Evolutionary conservation across 345 rosid species (phyloP), one percentile per base, ranked within the genome.

Genomic region (Leavenworthia alabamica): DNA sequence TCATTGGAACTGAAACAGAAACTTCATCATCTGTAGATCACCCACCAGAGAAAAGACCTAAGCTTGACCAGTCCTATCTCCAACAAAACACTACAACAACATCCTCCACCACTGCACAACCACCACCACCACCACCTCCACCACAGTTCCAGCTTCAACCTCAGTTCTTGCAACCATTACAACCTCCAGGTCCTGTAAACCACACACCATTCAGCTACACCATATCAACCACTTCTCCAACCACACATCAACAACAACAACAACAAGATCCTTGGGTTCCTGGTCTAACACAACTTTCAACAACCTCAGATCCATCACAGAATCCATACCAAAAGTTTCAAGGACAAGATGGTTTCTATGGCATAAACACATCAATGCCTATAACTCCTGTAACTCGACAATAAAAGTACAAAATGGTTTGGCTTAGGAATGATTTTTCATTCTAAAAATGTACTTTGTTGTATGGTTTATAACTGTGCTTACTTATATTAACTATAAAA

Each of bases 11-110:
- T 56, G 56, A 58, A 27, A 42, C 56, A 20, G 71, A 66, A 44
- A 5, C 67, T 8, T 60, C 81, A 19, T 52, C 86, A 15, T 66
- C 83, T n/a, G n/a, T n/a, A n/a, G n/a, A n/a, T n/a, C n/a, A n/a
- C 50, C 81, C 79, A n/a, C 57, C 82, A 0, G 96, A 85, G 57
- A 93, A 93, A 75, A 79, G 90, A 74, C 77, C 84, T n/a, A 93
- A 80, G 87, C 70, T 73, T 61, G 81, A 75, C 59, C 85, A 68
- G 52, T 67, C 80, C 11, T 85, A 75, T 52, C 65, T 81, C 50
- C 86, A 56, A 78, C 72, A 48, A 75, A 77, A 17, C 29, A 77
- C 62, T 12, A 79, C 82, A 42, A 86, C 89, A 50, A 87, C 81
- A 9, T 83, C 86, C 46, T 70, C 82, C 15, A 71, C 91, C 48